Base-by-base conservation (phyloP, 257 asterid genomes). In the Fraxinus anomala region DNA sequence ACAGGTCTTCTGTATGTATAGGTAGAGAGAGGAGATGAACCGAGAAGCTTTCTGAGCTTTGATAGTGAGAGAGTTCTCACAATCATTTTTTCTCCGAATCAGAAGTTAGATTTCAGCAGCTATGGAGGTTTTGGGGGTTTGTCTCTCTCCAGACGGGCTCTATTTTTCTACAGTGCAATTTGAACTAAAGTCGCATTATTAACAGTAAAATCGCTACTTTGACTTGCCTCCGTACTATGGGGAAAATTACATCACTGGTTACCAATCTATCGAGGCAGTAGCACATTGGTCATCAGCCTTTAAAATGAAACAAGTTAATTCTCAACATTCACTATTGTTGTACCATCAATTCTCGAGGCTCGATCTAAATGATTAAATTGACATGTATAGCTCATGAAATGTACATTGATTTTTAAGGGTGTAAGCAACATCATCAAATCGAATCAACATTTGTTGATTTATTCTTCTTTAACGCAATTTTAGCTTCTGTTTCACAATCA, bases 21-120 rank as follows among this genome's bases (percentile, higher is more conserved):
- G 75, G 81, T 40, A 65, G 90, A 37, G 81, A 83, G 67, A 26
- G 84, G 80, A 70, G 76, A 76, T 28, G 91, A 85, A 12, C 82
- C 3, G 76, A 91, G 76, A 73, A 92, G 85, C 84, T 87, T 87
- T 40, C 74, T 79, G 68, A 92, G 87, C 86, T 82, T 89, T 67
- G 93, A 85, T 26, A 84, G 85, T 68, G 89, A 86, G 73, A 91
- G 77, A 61, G 78, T 83, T 83, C 94, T 72, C 63, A 83, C 78
- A 28, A 88, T 75, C 70, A 63, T 11, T 4, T 8, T 63, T 63
- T 63, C 36, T 3, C 19, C 28, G 68, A n/a, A 19, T 56, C 66
- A 56, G 66, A n/a, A 56, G 24, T n/a, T 56, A 0, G 28, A 56
- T 59, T 59, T 21, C 30, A 8, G 67, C 13, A 21, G 31, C 13